Percentiles rank a stretch among this genome's conserved stretches.
Evolutionary conservation across 192 early-diverging fungal genomes (phyloP).

Genomic region (Umbelopsis isabellina): DNA sequence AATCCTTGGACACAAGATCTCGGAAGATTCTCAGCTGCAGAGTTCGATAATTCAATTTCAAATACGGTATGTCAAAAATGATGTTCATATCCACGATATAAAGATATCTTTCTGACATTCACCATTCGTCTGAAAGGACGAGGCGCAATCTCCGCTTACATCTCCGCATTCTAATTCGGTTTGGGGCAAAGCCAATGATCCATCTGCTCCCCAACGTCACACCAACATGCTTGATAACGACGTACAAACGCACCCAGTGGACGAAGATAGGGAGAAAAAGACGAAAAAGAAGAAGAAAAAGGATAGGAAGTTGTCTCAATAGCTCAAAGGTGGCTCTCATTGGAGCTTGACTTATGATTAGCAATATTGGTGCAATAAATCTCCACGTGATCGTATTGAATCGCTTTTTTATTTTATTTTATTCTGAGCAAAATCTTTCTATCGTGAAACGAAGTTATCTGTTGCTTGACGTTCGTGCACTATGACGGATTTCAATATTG

Average conservation of each 20-base stretch:
- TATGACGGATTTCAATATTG: constrained; percentile 20
- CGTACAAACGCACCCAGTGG: not conserved
- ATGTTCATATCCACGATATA: too few relatives aligned
- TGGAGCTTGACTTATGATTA: not conserved
- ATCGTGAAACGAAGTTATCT: not conserved
- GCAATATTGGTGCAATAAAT: not conserved
- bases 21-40: not conserved
- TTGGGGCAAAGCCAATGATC: constrained; percentile 9
- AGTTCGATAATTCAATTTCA: not conserved
- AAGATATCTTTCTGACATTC: not conserved
- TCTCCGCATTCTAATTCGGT: constrained; percentile 1
- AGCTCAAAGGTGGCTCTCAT: not conserved
- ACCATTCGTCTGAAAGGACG: not conserved
- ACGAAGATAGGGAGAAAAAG: not conserved
- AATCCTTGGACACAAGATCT: constrained; percentile 29
- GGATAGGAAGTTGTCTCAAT: not conserved
- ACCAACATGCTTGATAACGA: not conserved
- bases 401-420: constrained; percentile 21
- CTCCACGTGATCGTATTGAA: constrained; percentile 1
- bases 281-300: constrained; percentile 21
- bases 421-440: not conserved
- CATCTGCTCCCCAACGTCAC: constrained; percentile 13
- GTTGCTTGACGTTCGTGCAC: constrained; percentile 2
- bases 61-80: too few relatives aligned
- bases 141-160: not conserved